Base-by-base conservation (phyloP, 768 basidiomycete genomes). In the Panellus pusillus region DNA sequence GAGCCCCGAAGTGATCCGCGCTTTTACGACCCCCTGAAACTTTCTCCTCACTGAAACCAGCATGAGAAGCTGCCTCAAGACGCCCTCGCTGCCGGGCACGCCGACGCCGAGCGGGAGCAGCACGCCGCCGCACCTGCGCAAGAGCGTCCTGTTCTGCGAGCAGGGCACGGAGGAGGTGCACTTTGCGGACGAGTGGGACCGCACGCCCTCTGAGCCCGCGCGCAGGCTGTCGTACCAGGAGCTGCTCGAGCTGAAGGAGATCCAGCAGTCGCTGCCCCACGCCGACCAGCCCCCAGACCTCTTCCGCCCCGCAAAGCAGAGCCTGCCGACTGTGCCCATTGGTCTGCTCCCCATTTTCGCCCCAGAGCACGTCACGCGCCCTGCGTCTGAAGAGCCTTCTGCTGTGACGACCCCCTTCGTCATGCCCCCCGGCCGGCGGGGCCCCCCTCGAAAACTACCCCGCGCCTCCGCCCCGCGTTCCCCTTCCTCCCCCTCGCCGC, bases 171-270 rank as follows among this genome's bases (percentile, higher is more conserved):
- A 86, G 54, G 76, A 87, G 65, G 72, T 90, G 9, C 78, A 79
- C 63, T 67, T 76, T 28, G 89, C 86, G 3, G 89, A 91, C 65
- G 86, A 87, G 51, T 90, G 89, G 89, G 89, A 91, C 66, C 77
- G 89, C 14, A 87, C 86, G 1, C 88, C 89, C 3, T 76, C 78
- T 2, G 83, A 87, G 37, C 82, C 86, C 20, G 78, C 84, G 6
- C 75, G 76, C 29, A 78, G 75, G 54, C 70, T 90, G 59, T 77
- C 81, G 2, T 90, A 88, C 64, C 77, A 83, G 86, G 84, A 86
- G 59, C 62, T 86, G 17, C 78, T 87, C 18, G 86, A 89, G 65
- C 77, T 87, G 39, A 86, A 85, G 61, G 83, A 82, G 58, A 83
- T 89, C 39, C 84, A 83, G 55, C 79, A 81, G 11, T 81, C 82